These are phyloP conservation scores for Friedmanniomyces simplex DNA, from an alignment of 495 filamentous ascomycete genomes.

Conservation along the genomic window DNA sequence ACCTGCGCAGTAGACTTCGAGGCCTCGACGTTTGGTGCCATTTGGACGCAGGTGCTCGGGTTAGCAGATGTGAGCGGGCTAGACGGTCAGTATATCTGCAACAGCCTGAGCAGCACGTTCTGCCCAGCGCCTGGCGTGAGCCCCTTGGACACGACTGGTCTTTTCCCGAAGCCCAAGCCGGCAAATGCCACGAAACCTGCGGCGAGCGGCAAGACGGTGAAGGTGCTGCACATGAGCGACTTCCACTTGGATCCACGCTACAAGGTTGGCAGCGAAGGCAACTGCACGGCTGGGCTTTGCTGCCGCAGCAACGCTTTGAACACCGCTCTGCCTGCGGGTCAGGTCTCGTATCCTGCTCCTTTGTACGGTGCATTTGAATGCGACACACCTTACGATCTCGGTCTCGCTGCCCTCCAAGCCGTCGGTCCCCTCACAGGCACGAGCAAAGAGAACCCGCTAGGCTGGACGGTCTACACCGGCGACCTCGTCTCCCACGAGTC, in stretches of 20 bases:
- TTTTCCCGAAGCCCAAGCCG: conserved; percentile 50
- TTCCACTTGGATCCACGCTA: conserved; percentile 52
- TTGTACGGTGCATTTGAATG: conserved; percentile 47
- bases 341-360: conserved; percentile 39
- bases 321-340: conserved; percentile 20
- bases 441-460: conserved; percentile 32
- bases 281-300: conserved; percentile 44
- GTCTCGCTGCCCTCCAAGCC: conserved; percentile 46
- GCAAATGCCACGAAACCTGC: conserved; percentile 32
- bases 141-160: conserved; percentile 34
- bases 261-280: conserved; percentile 44
- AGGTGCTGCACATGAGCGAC: conserved; percentile 51
- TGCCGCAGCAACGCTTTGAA: conserved; percentile 41
- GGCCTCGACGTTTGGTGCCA: conserved; percentile 39
- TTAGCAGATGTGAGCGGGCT: conserved; percentile 44
- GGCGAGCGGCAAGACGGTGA: conserved; percentile 43
- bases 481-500: conserved; percentile 46
- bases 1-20: conserved; percentile 40
- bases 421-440: conserved; percentile 49
- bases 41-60: conserved; percentile 49
- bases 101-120: conserved; percentile 37
- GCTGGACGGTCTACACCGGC: conserved; percentile 46
- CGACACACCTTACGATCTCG: conserved; percentile 51
- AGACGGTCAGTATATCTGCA: conserved; percentile 51
- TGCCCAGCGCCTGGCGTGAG: conserved; percentile 38